phyloP scores from a whole-genome alignment of 192 early-diverging fungal species.

The Neocallimastix lanati region DNA sequence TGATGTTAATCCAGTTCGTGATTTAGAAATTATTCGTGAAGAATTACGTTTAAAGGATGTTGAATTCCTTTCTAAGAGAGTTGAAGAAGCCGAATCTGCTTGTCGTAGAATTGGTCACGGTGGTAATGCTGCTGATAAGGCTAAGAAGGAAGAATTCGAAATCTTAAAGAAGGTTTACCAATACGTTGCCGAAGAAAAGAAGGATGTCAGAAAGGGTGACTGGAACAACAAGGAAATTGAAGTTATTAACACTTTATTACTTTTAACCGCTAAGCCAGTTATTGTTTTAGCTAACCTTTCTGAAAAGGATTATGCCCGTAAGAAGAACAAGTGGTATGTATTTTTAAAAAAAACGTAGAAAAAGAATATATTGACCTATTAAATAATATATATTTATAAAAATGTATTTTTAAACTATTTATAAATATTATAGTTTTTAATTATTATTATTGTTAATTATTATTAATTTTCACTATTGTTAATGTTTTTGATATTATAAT shows the following conservation, averaged over 20 bases:
- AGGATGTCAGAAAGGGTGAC: constrained; percentile 70
- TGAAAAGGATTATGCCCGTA: constrained; percentile 73
- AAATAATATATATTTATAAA: too few relatives aligned
- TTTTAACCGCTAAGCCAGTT: constrained; percentile 92
- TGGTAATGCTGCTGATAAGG: constrained; percentile 64
- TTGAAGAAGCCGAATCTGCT: constrained; percentile 16
- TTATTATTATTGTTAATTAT: too few relatives aligned
- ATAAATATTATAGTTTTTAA: too few relatives aligned
- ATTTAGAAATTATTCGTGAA: constrained; percentile 86
- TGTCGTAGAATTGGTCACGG: constrained; percentile 46
- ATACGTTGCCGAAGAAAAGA: constrained; percentile 52
- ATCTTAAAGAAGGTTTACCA: constrained; percentile 55
- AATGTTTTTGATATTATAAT: too few relatives aligned
- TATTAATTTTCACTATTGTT: too few relatives aligned
- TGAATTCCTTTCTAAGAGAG: constrained; percentile 47
- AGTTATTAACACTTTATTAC: constrained; percentile 63
- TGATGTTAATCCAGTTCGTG: constrained; percentile 73
- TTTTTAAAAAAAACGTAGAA: not conserved
- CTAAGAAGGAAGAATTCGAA: constrained; percentile 75
- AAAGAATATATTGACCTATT: too few relatives aligned
- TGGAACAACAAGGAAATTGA: constrained; percentile 89
- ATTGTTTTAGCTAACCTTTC: constrained; percentile 85
- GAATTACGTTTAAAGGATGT: constrained; percentile 89
- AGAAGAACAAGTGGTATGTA: constrained; percentile 76
- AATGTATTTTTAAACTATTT: too few relatives aligned